Evolutionary conservation across 257 asterid genomes (phyloP).

Genomic region (Solanum lycopersicoides): DNA sequence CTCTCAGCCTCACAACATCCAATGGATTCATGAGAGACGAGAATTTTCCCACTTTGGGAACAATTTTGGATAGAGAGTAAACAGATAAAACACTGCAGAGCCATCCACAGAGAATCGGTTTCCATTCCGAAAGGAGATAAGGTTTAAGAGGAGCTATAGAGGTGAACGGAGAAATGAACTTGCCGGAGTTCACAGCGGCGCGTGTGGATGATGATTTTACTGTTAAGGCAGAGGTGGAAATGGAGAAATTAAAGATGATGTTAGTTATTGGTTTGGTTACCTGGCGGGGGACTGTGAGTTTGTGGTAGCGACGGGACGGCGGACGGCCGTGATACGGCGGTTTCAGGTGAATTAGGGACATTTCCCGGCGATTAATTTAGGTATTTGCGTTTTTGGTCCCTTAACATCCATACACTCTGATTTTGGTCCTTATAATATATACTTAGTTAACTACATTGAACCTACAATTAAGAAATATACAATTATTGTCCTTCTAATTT

Average conservation of each 20-base stretch:
- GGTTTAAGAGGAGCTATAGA: conserved; percentile 44
- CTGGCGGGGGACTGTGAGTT: neutral
- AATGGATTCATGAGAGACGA: conserved; percentile 24
- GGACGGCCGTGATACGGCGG: conserved; percentile 7
- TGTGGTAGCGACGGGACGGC: conserved; percentile 12
- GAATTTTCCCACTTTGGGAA: conserved; percentile 53
- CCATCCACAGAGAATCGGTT: conserved; percentile 69
- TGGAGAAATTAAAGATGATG: neutral
- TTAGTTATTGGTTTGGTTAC: neutral
- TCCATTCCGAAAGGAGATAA: conserved; percentile 61
- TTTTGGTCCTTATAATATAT: neutral
- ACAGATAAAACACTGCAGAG: conserved; percentile 65
- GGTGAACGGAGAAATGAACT: neutral
- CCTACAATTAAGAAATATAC: neutral
- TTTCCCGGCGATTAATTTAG: neutral
- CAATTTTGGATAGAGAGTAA: conserved; percentile 67
- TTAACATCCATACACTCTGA: neutral
- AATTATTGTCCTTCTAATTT: neutral
- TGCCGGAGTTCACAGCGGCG: conserved; percentile 6
- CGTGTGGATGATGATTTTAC: conserved; percentile 9
- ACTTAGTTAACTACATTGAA: neutral
- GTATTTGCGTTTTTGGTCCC: neutral
- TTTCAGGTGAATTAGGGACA: conserved; percentile 21
- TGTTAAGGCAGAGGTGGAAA: neutral
- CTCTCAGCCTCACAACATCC: conserved; percentile 18